These are phyloP conservation scores for Fusarium dlaminii DNA, from an alignment of 2,329 filamentous ascomycete species.

Conservation along the genomic window DNA sequence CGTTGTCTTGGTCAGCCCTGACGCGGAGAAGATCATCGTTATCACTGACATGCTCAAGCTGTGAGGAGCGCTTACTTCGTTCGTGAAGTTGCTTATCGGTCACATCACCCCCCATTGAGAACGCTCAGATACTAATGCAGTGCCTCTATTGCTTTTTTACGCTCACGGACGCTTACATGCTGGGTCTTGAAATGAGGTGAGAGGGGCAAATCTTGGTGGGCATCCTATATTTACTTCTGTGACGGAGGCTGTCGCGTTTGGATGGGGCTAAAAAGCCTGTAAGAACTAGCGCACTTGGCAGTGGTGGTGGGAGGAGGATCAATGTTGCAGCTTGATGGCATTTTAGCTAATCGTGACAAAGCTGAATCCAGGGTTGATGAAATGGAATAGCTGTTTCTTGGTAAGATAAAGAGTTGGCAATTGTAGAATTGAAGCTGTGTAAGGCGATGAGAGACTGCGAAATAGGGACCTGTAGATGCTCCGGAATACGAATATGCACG, in stretches of 20 bases:
- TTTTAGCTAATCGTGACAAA: background rate
- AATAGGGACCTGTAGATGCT: background rate
- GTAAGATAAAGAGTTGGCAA: background rate
- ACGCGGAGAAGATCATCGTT: background rate
- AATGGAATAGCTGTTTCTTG: background rate
- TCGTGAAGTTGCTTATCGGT: background rate
- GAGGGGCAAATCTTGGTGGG: background rate
- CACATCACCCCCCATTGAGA: background rate
- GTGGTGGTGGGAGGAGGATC: background rate
- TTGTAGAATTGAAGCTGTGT: background rate
- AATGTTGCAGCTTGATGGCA: background rate
- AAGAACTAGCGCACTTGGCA: background rate
- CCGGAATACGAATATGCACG: background rate
- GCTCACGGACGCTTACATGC: background rate
- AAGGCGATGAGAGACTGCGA: background rate
- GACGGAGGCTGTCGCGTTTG: background rate
- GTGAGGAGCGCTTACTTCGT: background rate
- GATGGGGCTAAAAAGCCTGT: background rate
- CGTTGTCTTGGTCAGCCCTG: background rate
- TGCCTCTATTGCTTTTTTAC: background rate
- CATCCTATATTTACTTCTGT: background rate
- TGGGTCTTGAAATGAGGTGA: background rate
- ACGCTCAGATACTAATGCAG: background rate
- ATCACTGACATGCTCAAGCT: background rate
- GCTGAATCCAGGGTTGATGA: background rate